Conservation (phyloP, 225 moss, liverwort and hornwort species). For the Polytrichum formosum region DNA sequence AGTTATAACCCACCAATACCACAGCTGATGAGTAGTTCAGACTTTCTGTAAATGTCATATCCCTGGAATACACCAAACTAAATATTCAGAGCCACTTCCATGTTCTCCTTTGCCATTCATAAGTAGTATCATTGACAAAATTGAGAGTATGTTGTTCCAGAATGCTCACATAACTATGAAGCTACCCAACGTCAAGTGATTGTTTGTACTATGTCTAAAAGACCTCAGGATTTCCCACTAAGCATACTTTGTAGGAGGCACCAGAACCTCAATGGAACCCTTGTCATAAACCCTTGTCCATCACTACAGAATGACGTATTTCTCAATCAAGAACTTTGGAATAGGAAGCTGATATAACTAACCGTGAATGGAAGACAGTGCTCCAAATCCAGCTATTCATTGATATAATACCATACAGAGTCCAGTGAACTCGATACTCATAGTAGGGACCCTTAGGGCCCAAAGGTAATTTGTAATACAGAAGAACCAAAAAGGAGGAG, state of each 20-base stretch:
- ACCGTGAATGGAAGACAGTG: conserved; percentile 91
- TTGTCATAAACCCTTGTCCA: no score
- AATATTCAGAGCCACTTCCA: neutral
- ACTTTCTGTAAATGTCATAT: conserved; percentile 82
- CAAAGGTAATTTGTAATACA: conserved; percentile 75
- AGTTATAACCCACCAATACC: conserved; percentile 80
- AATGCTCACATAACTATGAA: no score
- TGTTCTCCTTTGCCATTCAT: no score
- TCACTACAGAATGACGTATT: no score
- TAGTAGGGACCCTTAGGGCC: conserved; percentile 72
- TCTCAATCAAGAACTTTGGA: no score
- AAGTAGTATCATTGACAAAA: no score
- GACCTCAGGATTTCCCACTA: no score
- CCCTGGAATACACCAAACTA: conserved; percentile 49
- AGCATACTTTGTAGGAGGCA: no score
- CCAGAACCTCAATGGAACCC: no score
- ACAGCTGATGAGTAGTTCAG: conserved; percentile 95
- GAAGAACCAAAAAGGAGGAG: conserved; percentile 70
- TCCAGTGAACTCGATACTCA: conserved; percentile 82
- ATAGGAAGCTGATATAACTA: conserved; percentile 3
- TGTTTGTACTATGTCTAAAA: no score
- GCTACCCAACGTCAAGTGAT: no score
- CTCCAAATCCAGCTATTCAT: conserved; percentile 99
- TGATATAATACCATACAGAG: conserved; percentile 69
- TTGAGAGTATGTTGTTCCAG: no score